Evolutionary conservation across 2,329 filamentous ascomycete genomes (phyloP).

Genomic region (Aureobasidium sp.): DNA sequence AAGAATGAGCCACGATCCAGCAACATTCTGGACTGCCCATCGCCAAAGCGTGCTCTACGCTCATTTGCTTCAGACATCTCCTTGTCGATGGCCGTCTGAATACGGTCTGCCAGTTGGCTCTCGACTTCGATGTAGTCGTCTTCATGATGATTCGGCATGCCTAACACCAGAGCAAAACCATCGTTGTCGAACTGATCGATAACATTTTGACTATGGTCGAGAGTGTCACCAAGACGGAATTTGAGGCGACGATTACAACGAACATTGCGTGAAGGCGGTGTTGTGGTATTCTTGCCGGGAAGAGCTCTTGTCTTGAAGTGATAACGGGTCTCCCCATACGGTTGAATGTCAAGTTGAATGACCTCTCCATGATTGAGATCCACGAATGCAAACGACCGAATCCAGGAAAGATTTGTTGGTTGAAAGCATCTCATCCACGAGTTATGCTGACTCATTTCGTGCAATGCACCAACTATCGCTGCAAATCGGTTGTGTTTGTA

Average conservation of each 20-base stretch:
- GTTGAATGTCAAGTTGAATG: neutral
- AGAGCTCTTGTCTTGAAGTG: neutral
- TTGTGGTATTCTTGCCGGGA: neutral
- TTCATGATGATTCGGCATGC: neutral
- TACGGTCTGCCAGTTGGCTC: neutral
- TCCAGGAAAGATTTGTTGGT: neutral
- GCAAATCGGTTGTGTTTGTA: neutral
- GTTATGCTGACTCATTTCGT: neutral
- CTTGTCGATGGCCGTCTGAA: neutral
- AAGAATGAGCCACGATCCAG: no score
- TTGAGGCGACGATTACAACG: neutral
- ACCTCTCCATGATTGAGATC: neutral
- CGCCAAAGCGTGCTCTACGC: neutral
- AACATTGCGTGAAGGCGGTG: neutral
- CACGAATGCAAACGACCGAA: neutral
- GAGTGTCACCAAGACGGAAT: neutral
- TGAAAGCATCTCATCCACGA: neutral
- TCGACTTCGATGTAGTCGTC: neutral
- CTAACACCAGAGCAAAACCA: neutral
- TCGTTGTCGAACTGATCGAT: neutral
- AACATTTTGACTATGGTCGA: neutral
- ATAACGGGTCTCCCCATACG: neutral
- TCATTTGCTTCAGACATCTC: neutral
- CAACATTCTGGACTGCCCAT: neutral
- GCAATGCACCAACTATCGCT: neutral